Evolutionary conservation across 2,329 filamentous ascomycete species (phyloP).

Genomic region (Pyrenochaeta sp.): DNA sequence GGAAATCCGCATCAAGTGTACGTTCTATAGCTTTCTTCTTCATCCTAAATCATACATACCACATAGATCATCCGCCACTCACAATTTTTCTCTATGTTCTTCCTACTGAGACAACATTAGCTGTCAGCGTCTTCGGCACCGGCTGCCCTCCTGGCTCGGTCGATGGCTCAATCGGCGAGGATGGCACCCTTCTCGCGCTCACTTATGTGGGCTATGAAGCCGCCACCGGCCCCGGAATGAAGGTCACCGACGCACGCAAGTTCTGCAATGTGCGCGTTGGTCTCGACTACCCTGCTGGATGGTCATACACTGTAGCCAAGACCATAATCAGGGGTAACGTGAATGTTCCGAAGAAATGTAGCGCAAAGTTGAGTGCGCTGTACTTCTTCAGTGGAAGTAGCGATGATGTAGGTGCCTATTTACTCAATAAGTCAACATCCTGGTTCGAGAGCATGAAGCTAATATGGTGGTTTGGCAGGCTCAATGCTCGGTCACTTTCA

Average conservation of each 20-base stretch:
- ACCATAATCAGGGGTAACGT: slow-evolving; percentile 20
- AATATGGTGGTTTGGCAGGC: background rate
- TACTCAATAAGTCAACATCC: no score
- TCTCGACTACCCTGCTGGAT: slow-evolving; percentile 21
- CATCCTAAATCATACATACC: background rate
- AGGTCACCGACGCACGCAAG: slow-evolving; percentile 19
- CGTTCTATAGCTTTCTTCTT: background rate
- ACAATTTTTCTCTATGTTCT: background rate
- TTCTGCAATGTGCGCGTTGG: slow-evolving; percentile 23
- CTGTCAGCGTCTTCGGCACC: slow-evolving; percentile 6
- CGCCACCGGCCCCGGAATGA: slow-evolving; percentile 9
- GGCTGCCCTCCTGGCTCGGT: slow-evolving; percentile 22
- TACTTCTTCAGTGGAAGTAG: slow-evolving; percentile 16
- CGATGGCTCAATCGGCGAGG: slow-evolving; percentile 11
- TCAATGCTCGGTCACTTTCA: background rate
- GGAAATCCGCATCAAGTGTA: slow-evolving; percentile 18
- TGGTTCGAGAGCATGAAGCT: background rate
- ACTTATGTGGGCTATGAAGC: slow-evolving; percentile 18
- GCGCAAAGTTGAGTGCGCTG: slow-evolving; percentile 10
- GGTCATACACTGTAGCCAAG: slow-evolving; percentile 17
- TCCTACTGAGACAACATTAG: background rate
- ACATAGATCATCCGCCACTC: background rate
- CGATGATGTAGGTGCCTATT: slow-evolving; percentile 14
- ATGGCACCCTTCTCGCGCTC: slow-evolving; percentile 18
- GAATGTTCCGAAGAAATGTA: slow-evolving; percentile 11